Evolutionary conservation across 805 yeast genomes (phyloP).

Genomic region (Scheffersomyces stipitis): DNA sequence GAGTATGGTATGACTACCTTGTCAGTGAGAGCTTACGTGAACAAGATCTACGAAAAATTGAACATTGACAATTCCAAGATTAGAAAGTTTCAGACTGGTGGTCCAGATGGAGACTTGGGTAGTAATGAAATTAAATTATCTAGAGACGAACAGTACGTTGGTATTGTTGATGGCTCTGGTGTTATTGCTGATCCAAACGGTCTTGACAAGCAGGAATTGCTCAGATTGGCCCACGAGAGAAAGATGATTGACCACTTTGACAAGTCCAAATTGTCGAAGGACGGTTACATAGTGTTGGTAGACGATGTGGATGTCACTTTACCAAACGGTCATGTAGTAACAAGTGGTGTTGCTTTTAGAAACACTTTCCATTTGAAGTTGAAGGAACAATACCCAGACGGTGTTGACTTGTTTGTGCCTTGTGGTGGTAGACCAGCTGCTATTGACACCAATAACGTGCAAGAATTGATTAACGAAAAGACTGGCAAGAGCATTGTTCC

Average conservation of each 20-base stretch:
- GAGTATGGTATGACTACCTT: conserved; percentile 97
- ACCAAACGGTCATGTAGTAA: conserved; percentile 73
- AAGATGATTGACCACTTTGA: conserved; percentile 72
- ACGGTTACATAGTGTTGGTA: conserved; percentile 80
- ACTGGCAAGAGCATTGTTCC: conserved; percentile 79
- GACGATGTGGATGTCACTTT: conserved; percentile 78
- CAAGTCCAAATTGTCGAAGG: conserved; percentile 58
- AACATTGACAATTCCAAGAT: conserved; percentile 58
- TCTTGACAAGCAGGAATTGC: conserved; percentile 73
- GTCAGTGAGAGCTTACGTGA: conserved; percentile 89
- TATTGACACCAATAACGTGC: conserved; percentile 81
- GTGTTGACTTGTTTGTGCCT: conserved; percentile 86
- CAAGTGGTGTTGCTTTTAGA: conserved; percentile 87
- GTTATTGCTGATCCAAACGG: conserved; percentile 92
- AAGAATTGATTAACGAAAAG: conserved; percentile 64
- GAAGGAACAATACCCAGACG: conserved; percentile 56
- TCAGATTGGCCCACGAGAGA: conserved; percentile 75
- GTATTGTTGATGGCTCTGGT: conserved; percentile 94
- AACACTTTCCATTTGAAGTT: conserved; percentile 82
- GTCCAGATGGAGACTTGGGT: conserved; percentile 98
- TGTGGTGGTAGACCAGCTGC: conserved; percentile 99
- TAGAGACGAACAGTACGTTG: conserved; percentile 78
- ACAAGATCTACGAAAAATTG: conserved; percentile 80
- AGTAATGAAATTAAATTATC: conserved; percentile 92
- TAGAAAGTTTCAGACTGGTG: conserved; percentile 93